phyloP scores from a whole-genome alignment of 2,329 filamentous ascomycete species.

The Trichoderma simmonsii region DNA sequence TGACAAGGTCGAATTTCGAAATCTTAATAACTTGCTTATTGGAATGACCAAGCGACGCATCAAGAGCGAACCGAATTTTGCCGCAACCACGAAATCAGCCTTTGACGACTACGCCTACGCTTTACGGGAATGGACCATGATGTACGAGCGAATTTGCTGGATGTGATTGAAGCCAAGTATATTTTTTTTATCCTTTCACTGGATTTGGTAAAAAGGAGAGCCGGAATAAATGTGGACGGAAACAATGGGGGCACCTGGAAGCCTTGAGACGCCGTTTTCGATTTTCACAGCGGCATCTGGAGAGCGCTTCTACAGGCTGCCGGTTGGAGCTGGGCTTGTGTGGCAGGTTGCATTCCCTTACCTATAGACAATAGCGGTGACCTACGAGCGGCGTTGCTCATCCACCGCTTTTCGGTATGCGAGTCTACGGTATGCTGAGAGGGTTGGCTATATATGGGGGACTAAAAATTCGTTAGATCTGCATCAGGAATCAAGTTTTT shows the following conservation, averaged over 20 bases:
- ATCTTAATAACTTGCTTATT: conserved; percentile 9
- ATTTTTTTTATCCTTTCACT: not conserved
- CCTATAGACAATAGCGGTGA: conserved; percentile 13
- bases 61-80: not conserved
- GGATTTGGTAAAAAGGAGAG: conserved; percentile 13
- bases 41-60: conserved; percentile 13
- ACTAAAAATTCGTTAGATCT: conserved; percentile 5
- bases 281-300: not conserved
- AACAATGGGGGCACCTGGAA: not conserved
- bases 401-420: not conserved
- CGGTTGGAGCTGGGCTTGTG: conserved; percentile 1
- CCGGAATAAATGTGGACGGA: conserved; percentile 1
- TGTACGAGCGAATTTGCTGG: conserved; percentile 15
- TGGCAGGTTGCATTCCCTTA: conserved; percentile 5
- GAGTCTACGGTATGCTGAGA: not conserved
- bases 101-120: not conserved
- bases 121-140: conserved; percentile 14
- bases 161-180: conserved; percentile 10
- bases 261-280: not conserved
- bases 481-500: conserved; percentile 9
- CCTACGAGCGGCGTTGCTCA: conserved; percentile 4
- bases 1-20: not conserved
- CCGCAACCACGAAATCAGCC: not conserved
- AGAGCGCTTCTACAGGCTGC: conserved; percentile 6
- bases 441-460: conserved; percentile 14